Conservation (phyloP, 2,329 filamentous ascomycete genomes). For the Achaetomium macrosporum region DNA sequence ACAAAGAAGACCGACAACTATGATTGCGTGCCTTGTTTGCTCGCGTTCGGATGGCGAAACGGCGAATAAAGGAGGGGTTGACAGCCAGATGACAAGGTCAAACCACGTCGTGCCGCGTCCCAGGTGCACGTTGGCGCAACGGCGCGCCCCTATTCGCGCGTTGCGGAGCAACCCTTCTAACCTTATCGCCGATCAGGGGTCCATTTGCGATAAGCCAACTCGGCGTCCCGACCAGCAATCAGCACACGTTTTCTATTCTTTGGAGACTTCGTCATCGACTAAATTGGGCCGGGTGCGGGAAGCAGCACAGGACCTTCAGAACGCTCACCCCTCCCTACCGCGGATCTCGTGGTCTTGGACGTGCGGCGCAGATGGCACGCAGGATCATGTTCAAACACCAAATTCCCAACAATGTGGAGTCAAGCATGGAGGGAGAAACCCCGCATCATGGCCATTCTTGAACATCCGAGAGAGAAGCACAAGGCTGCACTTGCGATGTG, state of each 20-base stretch:
- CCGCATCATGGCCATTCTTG: no score
- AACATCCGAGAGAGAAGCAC: no score
- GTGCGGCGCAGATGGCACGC: no score
- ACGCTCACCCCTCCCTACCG: no score
- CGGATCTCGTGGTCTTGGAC: no score
- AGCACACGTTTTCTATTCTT: background rate
- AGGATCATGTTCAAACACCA: no score
- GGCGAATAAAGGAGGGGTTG: background rate
- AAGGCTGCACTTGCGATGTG: background rate
- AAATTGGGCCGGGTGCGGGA: background rate
- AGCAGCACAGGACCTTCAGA: no score
- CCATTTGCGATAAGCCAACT: background rate
- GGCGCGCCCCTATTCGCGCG: slow-evolving; percentile 6
- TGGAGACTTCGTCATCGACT: background rate
- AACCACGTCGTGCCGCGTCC: background rate
- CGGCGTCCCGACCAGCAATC: background rate
- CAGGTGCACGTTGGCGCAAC: slow-evolving; percentile 1
- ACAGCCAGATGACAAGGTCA: background rate
- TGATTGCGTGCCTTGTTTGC: no score
- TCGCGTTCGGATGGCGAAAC: background rate
- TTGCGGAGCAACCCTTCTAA: background rate
- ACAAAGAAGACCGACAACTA: no score
- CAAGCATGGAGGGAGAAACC: no score
- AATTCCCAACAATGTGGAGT: no score
- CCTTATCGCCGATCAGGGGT: background rate